Evolutionary conservation across 192 early-diverging fungal species (phyloP), one percentile per base, ranked within the genome.

Genomic region (Coemansia sp.): DNA sequence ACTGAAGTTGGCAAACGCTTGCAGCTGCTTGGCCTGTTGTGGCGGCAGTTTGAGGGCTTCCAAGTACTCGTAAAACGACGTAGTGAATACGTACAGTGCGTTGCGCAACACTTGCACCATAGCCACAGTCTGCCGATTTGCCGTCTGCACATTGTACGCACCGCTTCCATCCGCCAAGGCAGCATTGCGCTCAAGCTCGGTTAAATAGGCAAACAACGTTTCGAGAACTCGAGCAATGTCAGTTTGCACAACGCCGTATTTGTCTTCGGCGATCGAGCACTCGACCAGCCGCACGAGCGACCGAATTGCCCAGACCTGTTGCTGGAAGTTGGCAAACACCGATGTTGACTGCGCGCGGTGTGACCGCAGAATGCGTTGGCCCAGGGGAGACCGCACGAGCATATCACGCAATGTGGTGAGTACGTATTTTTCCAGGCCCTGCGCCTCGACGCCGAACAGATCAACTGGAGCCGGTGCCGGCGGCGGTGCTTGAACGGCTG

Each of bases 401-500:
- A 53, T 66, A 21, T 81, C 74, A 5, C 69, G 66, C 60, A 81
- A 52, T 62, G 26, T 20, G 5, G 72, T 75, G 23, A 81, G 61
- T 31, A 75, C 69, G 53, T 81, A 81, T 63, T 74, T 75, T 58
- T 81, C 78, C 4, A 81, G 69, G 4, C 78, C 78, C 61, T 81
- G 73, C 1, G 78, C 69, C 49, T 81, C 77, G 42, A 62, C 58
- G 1, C 68, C 71, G 68, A 80, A 80, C 61, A 80, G 48, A 9
- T 74, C 68, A 10, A 55, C 31, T 31, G 31, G 31, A 31, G 31
- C 31, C 31, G 31, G 31, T 31, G 31, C 31, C 5, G 31, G 31
- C 31, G 31, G 31, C 7, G 5, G 5, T 8, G 31, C 31, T 1
- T 5, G 31, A 6, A 7, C 6, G 5, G 31, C 7, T 8, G 31